Percentiles rank a stretch among this genome's conserved stretches.
phyloP scores from a whole-genome alignment of 768 basidiomycete species.

The Cystobasidium tubakii region DNA sequence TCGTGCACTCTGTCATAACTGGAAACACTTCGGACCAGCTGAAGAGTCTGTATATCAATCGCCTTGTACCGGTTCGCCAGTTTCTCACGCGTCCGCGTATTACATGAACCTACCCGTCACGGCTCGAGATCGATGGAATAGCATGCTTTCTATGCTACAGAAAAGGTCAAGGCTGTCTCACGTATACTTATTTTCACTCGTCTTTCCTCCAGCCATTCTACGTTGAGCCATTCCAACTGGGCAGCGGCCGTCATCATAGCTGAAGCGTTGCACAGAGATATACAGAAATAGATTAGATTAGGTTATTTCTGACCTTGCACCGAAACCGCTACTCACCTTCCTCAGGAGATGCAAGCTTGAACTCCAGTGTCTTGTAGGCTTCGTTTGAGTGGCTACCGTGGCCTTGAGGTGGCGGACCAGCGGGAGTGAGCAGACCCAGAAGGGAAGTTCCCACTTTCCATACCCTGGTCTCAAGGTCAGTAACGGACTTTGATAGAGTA shows the following conservation, averaged over 20 bases:
- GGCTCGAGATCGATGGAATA: neutral
- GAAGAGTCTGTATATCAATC: too few species aligned
- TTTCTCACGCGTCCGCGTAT: too few species aligned
- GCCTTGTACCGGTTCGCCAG: too few species aligned
- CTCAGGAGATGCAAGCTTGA: constrained; percentile 81
- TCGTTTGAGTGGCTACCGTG: constrained; percentile 60
- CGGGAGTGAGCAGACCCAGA: constrained; percentile 67
- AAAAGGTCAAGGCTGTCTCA: constrained; percentile 77
- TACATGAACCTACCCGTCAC: neutral
- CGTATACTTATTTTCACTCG: constrained; percentile 76
- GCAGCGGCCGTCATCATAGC: constrained; percentile 60
- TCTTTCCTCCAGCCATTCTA: constrained; percentile 79
- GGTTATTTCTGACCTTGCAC: neutral
- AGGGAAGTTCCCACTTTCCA: constrained; percentile 95
- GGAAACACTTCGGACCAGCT: too few species aligned
- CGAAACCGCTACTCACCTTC: constrained; percentile 44
- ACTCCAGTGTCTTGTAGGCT: constrained; percentile 80
- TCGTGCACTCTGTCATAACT: too few species aligned
- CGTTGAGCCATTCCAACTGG: constrained; percentile 64
- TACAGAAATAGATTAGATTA: neutral
- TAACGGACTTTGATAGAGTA: neutral
- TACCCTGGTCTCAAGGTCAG: constrained; percentile 53
- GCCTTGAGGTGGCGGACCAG: constrained; percentile 85
- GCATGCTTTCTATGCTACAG: constrained; percentile 45
- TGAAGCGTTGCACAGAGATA: constrained; percentile 24